Evolutionary conservation across 2,329 filamentous ascomycete species (phyloP).

Genomic region (Myriangium duriaei): DNA sequence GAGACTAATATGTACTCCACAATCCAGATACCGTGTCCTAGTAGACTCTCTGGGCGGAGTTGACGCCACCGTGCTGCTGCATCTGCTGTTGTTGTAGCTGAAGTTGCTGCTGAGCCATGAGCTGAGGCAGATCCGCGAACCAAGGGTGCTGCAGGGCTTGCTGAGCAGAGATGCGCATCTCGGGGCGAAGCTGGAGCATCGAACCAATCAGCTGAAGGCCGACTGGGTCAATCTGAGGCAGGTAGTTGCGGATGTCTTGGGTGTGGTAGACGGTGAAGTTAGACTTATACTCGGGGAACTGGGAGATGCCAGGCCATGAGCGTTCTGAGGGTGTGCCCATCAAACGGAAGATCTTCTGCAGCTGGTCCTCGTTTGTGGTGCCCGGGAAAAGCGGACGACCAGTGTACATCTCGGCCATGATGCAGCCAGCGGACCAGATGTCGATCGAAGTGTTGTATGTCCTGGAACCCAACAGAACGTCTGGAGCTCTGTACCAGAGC

Average conservation of each 20-base stretch:
- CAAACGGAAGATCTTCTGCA: constrained; percentile 91
- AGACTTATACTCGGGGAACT: constrained; percentile 94
- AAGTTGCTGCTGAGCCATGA: constrained; percentile 11
- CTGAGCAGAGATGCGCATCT: constrained; percentile 76
- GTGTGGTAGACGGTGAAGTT: constrained; percentile 92
- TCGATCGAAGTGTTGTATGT: constrained; percentile 99
- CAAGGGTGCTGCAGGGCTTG: constrained; percentile 83
- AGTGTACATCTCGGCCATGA: constrained; percentile 99
- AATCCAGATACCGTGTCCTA: constrained; percentile 7
- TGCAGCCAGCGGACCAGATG: constrained; percentile 97
- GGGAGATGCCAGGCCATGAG: constrained; percentile 87
- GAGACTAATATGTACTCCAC: no score
- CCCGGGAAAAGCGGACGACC: constrained; percentile 90
- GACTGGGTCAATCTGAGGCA: constrained; percentile 78
- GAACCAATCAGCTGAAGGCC: constrained; percentile 78
- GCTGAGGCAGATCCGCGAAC: constrained; percentile 65
- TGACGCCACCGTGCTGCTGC: constrained; percentile 10
- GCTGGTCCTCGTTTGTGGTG: constrained; percentile 95
- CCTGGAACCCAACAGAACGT: constrained; percentile 82
- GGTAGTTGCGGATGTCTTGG: constrained; percentile 72
- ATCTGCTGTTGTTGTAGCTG: constrained; percentile 10
- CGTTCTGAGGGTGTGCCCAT: constrained; percentile 97
- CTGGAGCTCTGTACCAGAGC: constrained; percentile 92
- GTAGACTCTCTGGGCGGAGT: constrained; percentile 12
- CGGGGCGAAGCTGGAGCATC: constrained; percentile 87